These are phyloP conservation scores for Pharus latifolius DNA, from an alignment of 176 grass and related monocot species.

Conservation along the genomic window DNA sequence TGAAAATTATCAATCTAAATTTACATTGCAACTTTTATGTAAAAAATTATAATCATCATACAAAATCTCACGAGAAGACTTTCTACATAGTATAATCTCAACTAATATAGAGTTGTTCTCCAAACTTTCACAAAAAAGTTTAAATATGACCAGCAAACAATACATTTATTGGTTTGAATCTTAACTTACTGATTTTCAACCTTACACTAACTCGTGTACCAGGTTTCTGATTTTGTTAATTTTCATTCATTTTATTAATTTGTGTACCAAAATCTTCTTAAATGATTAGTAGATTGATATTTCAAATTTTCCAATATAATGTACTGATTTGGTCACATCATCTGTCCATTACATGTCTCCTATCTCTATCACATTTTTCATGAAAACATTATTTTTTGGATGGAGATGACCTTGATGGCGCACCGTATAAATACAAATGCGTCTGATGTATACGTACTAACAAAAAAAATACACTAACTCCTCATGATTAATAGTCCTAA, in stretches of 20 bases:
- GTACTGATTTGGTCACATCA: not conserved
- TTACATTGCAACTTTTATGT: too few relatives aligned
- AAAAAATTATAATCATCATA: too few relatives aligned
- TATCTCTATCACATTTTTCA: not conserved
- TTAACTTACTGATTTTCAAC: too few relatives aligned
- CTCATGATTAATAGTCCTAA: not conserved
- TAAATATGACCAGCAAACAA: too few relatives aligned
- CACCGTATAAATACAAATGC: not conserved
- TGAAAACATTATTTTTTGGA: not conserved
- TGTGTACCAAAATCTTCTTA: not conserved
- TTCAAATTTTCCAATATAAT: not conserved
- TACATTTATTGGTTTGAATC: too few relatives aligned
- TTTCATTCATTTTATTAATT: not conserved
- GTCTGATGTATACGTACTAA: constrained; percentile 4
- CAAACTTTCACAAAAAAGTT: too few relatives aligned
- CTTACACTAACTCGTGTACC: too few relatives aligned
- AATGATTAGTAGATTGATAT: not conserved
- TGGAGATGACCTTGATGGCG: not conserved
- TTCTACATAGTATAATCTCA: too few relatives aligned
- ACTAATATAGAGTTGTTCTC: too few relatives aligned
- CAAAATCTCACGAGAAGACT: too few relatives aligned
- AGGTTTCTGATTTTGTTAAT: too few relatives aligned
- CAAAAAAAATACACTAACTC: not conserved
- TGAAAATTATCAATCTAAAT: too few relatives aligned
- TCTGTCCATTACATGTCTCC: not conserved